phyloP scores from a whole-genome alignment of 805 yeast genomes.

The Kuraishia piskuri region DNA sequence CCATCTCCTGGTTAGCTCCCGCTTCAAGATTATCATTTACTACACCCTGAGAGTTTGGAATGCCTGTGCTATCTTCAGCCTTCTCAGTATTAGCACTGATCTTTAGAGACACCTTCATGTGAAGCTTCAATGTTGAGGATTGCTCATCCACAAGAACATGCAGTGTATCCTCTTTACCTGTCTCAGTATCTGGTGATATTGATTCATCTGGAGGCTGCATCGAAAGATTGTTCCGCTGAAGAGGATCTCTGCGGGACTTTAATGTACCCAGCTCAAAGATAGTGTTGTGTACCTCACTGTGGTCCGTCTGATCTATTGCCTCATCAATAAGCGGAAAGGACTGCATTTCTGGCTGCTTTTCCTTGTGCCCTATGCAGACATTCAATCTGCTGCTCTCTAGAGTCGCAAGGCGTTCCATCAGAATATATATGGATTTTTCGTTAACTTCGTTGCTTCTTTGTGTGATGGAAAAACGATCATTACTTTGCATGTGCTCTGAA shows the following conservation, averaged over 20 bases:
- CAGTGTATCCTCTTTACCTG: conserved; percentile 3
- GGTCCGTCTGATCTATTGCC: background rate
- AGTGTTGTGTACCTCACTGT: background rate
- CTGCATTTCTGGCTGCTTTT: background rate
- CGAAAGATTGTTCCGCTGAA: conserved; percentile 5
- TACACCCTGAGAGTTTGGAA: too few species aligned
- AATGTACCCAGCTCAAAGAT: conserved; percentile 13
- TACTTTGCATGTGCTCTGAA: too few species aligned
- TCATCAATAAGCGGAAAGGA: background rate
- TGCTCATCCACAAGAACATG: conserved; percentile 18
- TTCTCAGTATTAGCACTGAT: background rate
- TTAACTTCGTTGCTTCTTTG: too few species aligned
- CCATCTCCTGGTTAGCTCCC: too few species aligned
- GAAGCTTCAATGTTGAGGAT: conserved; percentile 10
- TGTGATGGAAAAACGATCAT: too few species aligned
- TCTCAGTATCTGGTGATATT: background rate
- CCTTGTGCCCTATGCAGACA: conserved; percentile 7
- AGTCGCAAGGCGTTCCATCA: background rate
- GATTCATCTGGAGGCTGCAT: background rate
- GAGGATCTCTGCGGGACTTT: conserved; percentile 13
- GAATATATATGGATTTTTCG: background rate
- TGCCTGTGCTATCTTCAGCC: background rate
- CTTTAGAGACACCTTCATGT: conserved; percentile 8
- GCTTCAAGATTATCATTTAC: too few species aligned
- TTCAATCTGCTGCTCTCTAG: background rate